Percentiles rank a stretch among this genome's conserved stretches.
Evolutionary conservation across 331 rosid species (phyloP).

Genomic region (Prunus yedoensis): DNA sequence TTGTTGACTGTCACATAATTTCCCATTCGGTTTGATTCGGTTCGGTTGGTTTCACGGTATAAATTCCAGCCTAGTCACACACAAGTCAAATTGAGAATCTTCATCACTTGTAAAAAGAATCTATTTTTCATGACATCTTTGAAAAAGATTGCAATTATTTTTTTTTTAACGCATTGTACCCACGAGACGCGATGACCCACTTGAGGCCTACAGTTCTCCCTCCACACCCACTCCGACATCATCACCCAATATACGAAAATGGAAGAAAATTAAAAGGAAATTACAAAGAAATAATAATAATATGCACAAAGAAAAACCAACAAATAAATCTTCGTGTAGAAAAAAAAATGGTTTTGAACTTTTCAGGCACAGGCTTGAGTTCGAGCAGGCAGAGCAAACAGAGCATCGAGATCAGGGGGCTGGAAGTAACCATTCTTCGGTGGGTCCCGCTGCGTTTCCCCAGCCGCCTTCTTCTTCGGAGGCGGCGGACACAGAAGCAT

Average conservation of each 20-base stretch:
- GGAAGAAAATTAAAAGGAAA: no score
- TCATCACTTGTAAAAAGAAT: background rate
- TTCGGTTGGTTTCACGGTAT: no score
- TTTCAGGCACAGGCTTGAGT: slow-evolving; percentile 46
- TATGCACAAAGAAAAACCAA: background rate
- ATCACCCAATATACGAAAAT: no score
- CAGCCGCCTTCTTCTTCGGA: slow-evolving; percentile 54
- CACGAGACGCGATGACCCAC: no score
- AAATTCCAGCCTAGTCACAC: no score
- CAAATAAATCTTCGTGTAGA: background rate
- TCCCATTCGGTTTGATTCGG: no score
- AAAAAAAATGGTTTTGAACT: no score
- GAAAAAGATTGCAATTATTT: no score
- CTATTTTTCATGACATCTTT: no score
- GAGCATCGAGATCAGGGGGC: slow-evolving; percentile 74
- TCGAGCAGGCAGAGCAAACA: slow-evolving; percentile 43
- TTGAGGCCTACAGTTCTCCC: no score
- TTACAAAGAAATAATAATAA: background rate
- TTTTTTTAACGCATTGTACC: no score
- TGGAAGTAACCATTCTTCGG: slow-evolving; percentile 67
- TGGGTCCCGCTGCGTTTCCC: slow-evolving; percentile 37
- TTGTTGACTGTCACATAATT: background rate
- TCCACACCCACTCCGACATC: no score
- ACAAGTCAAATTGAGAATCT: background rate
- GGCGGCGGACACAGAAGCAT: slow-evolving; percentile 61